These are phyloP conservation scores for Neurospora sublineolata DNA, from an alignment of 495 filamentous ascomycete species.

Conservation along the genomic window DNA sequence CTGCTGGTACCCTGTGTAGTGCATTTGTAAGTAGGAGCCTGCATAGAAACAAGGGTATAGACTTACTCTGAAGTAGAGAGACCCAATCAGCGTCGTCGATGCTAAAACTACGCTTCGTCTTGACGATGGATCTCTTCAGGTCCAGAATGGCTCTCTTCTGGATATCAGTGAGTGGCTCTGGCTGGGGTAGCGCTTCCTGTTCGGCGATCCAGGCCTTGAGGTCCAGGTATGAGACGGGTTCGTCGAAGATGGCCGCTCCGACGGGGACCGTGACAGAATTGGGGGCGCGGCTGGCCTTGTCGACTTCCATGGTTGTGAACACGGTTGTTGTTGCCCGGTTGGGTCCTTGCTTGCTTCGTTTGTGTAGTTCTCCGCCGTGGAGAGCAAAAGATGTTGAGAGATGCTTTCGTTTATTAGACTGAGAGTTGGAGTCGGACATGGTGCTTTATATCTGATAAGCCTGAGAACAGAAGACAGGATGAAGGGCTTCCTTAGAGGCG, in stretches of 20 bases:
- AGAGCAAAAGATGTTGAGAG: background rate
- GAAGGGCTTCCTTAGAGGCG: background rate
- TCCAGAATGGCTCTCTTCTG: slow-evolving; percentile 21
- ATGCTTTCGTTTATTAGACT: background rate
- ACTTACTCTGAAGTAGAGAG: slow-evolving; percentile 23
- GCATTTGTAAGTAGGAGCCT: background rate
- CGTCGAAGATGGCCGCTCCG: background rate
- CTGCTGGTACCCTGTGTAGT: slow-evolving; percentile 10
- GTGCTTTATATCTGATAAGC: background rate
- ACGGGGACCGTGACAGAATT: slow-evolving; percentile 1
- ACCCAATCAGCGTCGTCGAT: slow-evolving; percentile 26
- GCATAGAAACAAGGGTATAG: background rate
- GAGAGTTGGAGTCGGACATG: background rate
- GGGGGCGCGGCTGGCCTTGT: background rate
- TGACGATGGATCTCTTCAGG: slow-evolving; percentile 16
- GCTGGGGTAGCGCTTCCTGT: slow-evolving; percentile 18
- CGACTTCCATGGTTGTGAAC: background rate
- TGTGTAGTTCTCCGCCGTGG: background rate
- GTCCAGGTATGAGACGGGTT: slow-evolving; percentile 15
- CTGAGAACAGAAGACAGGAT: background rate
- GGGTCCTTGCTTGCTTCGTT: background rate
- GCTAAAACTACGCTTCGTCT: slow-evolving; percentile 13
- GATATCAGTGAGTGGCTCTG: slow-evolving; percentile 18
- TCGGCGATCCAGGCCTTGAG: slow-evolving; percentile 27
- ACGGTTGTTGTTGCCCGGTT: background rate